These are phyloP conservation scores for Verbascum thapsus DNA, from an alignment of 257 asterid genomes.

Conservation along the genomic window DNA sequence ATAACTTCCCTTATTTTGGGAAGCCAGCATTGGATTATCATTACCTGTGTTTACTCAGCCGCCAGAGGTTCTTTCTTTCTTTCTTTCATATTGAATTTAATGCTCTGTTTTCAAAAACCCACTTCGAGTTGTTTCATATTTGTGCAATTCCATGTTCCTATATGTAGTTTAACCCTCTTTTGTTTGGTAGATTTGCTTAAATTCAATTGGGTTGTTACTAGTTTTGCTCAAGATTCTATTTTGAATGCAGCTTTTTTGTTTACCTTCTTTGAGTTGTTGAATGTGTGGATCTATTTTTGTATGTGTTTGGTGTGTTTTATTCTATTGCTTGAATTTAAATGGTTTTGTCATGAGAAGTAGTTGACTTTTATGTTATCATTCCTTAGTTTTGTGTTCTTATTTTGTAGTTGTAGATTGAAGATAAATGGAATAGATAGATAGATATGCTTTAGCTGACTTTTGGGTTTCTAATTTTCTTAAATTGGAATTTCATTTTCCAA, in stretches of 20 bases:
- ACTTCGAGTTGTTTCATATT: not conserved
- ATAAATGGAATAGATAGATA: not conserved
- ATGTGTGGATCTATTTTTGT: not conserved
- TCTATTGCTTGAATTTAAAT: conserved; percentile 23
- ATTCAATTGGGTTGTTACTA: conserved; percentile 24
- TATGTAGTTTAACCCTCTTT: not conserved
- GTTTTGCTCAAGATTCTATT: conserved; percentile 12
- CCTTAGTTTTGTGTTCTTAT: conserved; percentile 13
- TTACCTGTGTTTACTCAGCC: conserved; percentile 34
- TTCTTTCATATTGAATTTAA: conserved; percentile 26
- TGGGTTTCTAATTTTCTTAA: conserved; percentile 16
- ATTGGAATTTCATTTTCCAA: not conserved
- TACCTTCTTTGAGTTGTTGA: conserved; percentile 21
- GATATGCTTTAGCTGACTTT: conserved; percentile 11
- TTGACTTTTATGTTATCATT: not conserved
- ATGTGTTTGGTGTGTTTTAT: not conserved
- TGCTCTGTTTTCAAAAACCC: conserved; percentile 15
- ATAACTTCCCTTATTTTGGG: conserved; percentile 2
- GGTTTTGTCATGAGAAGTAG: conserved; percentile 6
- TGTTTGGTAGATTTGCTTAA: conserved; percentile 14
- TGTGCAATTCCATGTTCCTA: conserved; percentile 1
- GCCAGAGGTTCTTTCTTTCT: conserved; percentile 28
- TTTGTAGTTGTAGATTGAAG: conserved; percentile 8
- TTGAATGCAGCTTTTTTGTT: not conserved
- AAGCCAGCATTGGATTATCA: conserved; percentile 28